Evolutionary conservation across 495 filamentous ascomycete genomes (phyloP), one percentile per base, ranked within the genome.

Genomic region (Lasiosphaeris hirsuta): DNA sequence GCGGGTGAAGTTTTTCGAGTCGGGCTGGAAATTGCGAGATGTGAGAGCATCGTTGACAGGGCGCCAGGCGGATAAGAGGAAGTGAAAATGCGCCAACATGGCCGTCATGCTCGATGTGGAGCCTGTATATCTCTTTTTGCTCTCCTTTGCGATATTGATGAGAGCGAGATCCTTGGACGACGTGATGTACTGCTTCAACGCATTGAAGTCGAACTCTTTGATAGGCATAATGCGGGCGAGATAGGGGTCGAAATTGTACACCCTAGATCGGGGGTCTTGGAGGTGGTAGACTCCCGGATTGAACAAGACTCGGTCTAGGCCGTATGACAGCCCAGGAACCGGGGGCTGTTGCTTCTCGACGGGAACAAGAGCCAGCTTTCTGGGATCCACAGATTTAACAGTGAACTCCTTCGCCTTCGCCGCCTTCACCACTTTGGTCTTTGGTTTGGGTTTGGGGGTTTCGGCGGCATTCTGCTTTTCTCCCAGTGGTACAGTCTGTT

Each of bases 71-170:
- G 93, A 97, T 2, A 99, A 80, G 19, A 97, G 84, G 65, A 81
- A 97, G 69, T 99, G 94, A 70, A 97, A 97, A 58, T 97, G 94
- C 4, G 85, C 79, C 39, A 99, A 79, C 44, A 86, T 84, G 3
- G 86, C 80, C 4, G 92, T 96, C 92, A 96, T 97, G 70, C 91
- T 96, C 1, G 94, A 97, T 5, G 94, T 96, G 18, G 94, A 97
- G 8, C 95, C 95, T 2, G 90, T 81, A 65, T 96, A 99, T 64
- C 90, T 95, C 64, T 88, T 92, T n/a, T 75, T 66, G 38, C 86
- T 67, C 19, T 83, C 67, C 47, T 75, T 74, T 1, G 92, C 89
- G n/a, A 90, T 79, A 5, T 72, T 53, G 7, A 82, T 77, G 19
- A 97, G 82, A 1, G 73, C 81, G 4, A 73, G 70, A 67, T 99